Percentiles rank a stretch among this genome's conserved stretches.
Evolutionary conservation across 2,329 filamentous ascomycete genomes (phyloP).

Genomic region (Botrytis porri): DNA sequence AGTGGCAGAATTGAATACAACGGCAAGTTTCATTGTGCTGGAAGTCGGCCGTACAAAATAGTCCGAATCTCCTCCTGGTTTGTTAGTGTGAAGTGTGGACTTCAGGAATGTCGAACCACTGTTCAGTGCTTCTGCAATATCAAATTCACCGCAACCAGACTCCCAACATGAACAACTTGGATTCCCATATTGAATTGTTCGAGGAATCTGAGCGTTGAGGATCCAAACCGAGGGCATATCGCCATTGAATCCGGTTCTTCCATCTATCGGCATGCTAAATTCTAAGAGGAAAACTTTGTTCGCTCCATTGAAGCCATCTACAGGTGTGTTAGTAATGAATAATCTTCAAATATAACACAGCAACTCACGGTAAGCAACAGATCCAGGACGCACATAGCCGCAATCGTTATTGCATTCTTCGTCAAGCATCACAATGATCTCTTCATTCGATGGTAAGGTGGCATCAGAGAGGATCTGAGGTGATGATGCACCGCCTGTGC

Average conservation of each 20-base stretch:
- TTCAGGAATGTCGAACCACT: slow-evolving; percentile 64
- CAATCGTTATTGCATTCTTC: slow-evolving; percentile 48
- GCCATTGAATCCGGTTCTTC: slow-evolving; percentile 47
- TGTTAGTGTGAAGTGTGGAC: slow-evolving; percentile 65
- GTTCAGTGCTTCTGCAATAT: slow-evolving; percentile 70
- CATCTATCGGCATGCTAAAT: slow-evolving; percentile 67
- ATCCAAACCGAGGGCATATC: slow-evolving; percentile 77
- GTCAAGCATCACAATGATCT: slow-evolving; percentile 52
- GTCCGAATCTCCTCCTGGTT: slow-evolving; percentile 64
- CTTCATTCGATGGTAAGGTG: slow-evolving; percentile 47
- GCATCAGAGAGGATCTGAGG: slow-evolving; percentile 50
- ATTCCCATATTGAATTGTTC: slow-evolving; percentile 64
- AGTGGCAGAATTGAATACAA: slow-evolving; percentile 55
- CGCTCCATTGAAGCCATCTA: slow-evolving; percentile 67
- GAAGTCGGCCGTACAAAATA: slow-evolving; percentile 66
- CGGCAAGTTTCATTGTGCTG: slow-evolving; percentile 59
- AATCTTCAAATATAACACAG: background rate
- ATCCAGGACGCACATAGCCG: slow-evolving; percentile 47
- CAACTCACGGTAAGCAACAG: slow-evolving; percentile 49
- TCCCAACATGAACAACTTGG: slow-evolving; percentile 69
- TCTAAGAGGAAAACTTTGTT: slow-evolving; percentile 73
- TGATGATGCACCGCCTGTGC: slow-evolving; percentile 45
- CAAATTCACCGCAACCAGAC: slow-evolving; percentile 70
- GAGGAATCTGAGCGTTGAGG: slow-evolving; percentile 70
- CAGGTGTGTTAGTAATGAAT: slow-evolving; percentile 22